Base-by-base conservation (phyloP, 1,284 basidiomycete genomes). In the Cutaneotrichosporon sp. region DNA sequence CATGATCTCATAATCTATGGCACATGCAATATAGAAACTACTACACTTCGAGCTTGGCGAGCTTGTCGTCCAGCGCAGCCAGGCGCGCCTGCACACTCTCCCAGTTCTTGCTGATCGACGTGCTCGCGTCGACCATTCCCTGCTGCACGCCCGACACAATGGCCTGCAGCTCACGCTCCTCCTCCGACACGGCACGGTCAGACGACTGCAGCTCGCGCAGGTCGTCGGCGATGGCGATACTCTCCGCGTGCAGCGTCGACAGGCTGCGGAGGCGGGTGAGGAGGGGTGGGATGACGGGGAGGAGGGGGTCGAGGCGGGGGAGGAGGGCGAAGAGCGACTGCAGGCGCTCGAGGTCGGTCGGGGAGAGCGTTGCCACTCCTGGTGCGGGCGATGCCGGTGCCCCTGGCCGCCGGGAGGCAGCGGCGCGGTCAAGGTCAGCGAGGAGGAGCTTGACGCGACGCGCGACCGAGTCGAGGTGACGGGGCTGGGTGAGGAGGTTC, bases 381-480 rank as follows among this genome's bases (percentile, higher is more conserved):
- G 43, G 29, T 24, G 27, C 38, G 47, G 47, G 27, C 9, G 47
- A 50, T 9, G 24, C 16, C 16, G 47, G 47, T 13, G 25, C 47
- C 8, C 47, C 47, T 50, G 47, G 47, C 27, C 47, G 47, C 27
- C 47, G 47, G 14, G 80, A 74, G 51, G 84, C 84, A 57, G 89
- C 87, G 1, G 89, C 86, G 20, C 94, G 87, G 63, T 98, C 95
- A 59, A 99, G 85, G 76, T 99, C 95, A 0, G 92, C 89, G 9
- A 95, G 84, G 18, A 98, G 86, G 11, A 97, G 83, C 73, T 98
- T 99, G 67, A 98, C 87, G 9, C 95, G 88, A 16, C 95, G 87
- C 1, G 93, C 93, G 66, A 98, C 91, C n/a, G 92, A 90, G 77
- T 99, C 95, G 42, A 99, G 88, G 75, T 99, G 95, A 7, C 94